phyloP scores from a whole-genome alignment of 1,284 basidiomycete species.

The Golubevia pallescens region DNA sequence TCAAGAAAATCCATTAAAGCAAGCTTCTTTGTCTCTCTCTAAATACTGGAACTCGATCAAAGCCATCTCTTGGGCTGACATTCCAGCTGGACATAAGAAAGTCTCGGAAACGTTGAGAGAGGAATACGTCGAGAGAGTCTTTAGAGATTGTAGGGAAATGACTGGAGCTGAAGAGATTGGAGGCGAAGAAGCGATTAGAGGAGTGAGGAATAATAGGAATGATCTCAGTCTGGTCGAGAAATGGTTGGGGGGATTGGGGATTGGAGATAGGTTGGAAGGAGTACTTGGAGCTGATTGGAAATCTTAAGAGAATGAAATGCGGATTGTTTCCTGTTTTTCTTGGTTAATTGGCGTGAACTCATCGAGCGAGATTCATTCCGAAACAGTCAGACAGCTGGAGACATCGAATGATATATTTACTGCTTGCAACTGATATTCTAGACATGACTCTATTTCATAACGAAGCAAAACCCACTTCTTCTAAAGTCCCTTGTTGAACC shows the following conservation, averaged over 20 bases:
- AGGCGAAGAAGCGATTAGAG: constrained; percentile 12
- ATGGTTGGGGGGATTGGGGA: constrained; percentile 22
- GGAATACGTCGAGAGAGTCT: not conserved
- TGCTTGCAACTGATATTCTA: too few species aligned
- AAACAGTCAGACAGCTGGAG: too few species aligned
- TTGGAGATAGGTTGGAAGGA: constrained; percentile 15
- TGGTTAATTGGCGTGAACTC: too few species aligned
- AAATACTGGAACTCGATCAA: constrained; percentile 41
- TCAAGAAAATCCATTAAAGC: not conserved
- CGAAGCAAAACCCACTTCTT: too few species aligned
- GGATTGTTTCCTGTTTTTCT: too few species aligned
- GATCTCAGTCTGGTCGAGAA: constrained; percentile 23
- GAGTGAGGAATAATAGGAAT: constrained; percentile 18
- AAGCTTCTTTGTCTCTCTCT: constrained; percentile 12
- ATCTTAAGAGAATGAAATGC: too few species aligned
- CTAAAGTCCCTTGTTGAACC: constrained; percentile 69
- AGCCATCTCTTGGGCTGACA: constrained; percentile 27
- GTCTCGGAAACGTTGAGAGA: constrained; percentile 31
- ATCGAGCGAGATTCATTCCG: too few species aligned
- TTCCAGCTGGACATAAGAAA: constrained; percentile 40
- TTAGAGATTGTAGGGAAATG: constrained; percentile 23
- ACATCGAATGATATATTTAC: too few species aligned
- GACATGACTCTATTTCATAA: too few species aligned
- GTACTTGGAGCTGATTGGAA: constrained; percentile 5
- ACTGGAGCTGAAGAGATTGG: constrained; percentile 25